Base-by-base conservation (phyloP, 2,329 filamentous ascomycete genomes). In the Cercospora berteroae region DNA sequence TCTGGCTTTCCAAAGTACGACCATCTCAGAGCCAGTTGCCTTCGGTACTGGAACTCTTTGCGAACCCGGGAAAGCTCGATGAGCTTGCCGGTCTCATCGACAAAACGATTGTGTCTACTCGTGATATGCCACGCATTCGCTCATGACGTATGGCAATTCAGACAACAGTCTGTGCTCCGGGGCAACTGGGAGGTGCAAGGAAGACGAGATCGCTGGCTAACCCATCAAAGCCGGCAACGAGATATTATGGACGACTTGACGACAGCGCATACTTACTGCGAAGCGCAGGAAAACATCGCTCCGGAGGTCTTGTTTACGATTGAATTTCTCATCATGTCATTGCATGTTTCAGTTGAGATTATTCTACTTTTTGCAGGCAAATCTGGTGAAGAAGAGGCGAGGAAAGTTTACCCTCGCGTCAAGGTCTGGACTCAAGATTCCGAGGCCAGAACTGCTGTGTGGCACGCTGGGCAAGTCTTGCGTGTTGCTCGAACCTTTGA, bases 391-490 rank as follows among this genome's bases (percentile, higher is more conserved):
- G 87, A 89, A 18, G 86, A 89, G 73, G 88, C 88, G 5, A 83
- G 85, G 5, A 80, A 82, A 4, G 81, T 86, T 10, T 87, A 86
- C 69, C 83, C 85, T 0, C 78, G 82, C 0, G 77, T 90, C 4
- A 82, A 84, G 68, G 80, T 84, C 16, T 90, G 88, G 88, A 81
- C 81, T 0, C 79, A 82, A 39, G 86, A 80, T 60, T 69, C 78
- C 1, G 82, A 86, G 36, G 83, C 87, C 5, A 82, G 87, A 27
- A 83, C 83, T 61, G 85, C 88, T 10, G 74, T 90, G 1, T 90
- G 86, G 84, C 87, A 88, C 70, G 89, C 89, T 1, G 88, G 87
- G 0, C 89, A 90, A 75, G 82, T 89, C 1, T 74, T 91, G 8
- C 83, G 86, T 4, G 83, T 85, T 58, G 88, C 87, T 5, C 65